Base-by-base conservation (phyloP, 2,329 filamentous ascomycete species). In the Fusarium zealandicum region DNA sequence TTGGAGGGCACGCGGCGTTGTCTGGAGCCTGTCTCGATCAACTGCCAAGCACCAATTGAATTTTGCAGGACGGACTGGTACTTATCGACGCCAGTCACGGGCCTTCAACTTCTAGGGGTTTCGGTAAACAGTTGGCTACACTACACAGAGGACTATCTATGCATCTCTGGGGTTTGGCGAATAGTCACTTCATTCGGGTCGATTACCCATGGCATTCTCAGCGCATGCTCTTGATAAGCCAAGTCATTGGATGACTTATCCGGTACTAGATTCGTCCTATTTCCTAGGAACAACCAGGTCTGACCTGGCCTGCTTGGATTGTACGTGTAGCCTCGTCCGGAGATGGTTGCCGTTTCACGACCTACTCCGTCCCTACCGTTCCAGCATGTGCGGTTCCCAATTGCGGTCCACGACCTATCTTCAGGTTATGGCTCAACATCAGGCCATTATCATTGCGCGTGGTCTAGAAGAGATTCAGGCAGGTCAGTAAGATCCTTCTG, bases 351-450 rank as follows among this genome's bases (percentile, higher is more conserved):
- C 51, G 46, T 60, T 61, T 59, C 25, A 51, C 20, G 20, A 35
- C 42, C 33, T 16, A n/a, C 38, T 53, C 51, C 38, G 38, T 41
- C 31, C 48, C 48, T 38, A 35, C 54, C 39, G 33, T 60, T 38
- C 37, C n/a, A 44, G 43, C 57, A n/a, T n/a, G n/a, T 61, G 65
- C 59, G 53, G 62, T 65, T 58, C 42, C 59, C 40, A 27, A 54
- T 51, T 41, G 20, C 30, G 11, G 28, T 5, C 28, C 27, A 30
- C 31, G 18, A 27, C 38, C 20, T n/a, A n/a, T n/a, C n/a, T n/a
- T n/a, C n/a, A n/a, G n/a, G n/a, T n/a, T n/a, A n/a, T n/a, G n/a
- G n/a, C n/a, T n/a, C n/a, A n/a, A n/a, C n/a, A n/a, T n/a, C n/a
- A n/a, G n/a, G n/a, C n/a, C n/a, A n/a, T n/a, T n/a, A n/a, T n/a